Conservation (phyloP, 208 protist species). For the Novymonas esmeraldas region DNA sequence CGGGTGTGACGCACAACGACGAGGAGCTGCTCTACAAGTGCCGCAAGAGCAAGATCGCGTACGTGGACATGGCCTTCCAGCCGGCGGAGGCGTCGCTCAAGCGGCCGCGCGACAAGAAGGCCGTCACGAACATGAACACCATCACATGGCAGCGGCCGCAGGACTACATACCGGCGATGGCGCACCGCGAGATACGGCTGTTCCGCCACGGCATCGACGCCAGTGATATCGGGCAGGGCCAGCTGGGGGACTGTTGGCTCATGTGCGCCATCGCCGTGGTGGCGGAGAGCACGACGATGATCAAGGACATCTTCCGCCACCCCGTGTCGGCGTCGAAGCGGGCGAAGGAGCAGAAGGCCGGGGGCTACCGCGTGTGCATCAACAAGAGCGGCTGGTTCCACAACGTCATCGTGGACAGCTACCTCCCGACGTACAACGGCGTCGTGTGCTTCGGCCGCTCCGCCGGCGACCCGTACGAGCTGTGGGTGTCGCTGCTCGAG, state of each 20-base stretch:
- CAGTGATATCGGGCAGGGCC: slow-evolving; percentile 52
- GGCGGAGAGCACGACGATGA: slow-evolving; percentile 41
- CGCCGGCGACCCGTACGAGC: slow-evolving; percentile 41
- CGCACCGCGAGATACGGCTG: slow-evolving; percentile 36
- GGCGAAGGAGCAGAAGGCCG: slow-evolving; percentile 33
- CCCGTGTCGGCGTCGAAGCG: slow-evolving; percentile 30
- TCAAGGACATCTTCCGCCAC: slow-evolving; percentile 41
- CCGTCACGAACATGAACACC: slow-evolving; percentile 15
- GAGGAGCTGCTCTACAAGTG: slow-evolving; percentile 49
- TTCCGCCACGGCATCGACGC: slow-evolving; percentile 39
- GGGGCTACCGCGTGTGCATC: slow-evolving; percentile 52
- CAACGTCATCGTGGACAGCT: slow-evolving; percentile 61
- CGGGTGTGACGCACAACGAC: slow-evolving; percentile 20
- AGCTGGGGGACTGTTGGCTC: slow-evolving; percentile 75
- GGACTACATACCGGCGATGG: slow-evolving; percentile 46
- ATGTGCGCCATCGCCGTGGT: slow-evolving; percentile 55
- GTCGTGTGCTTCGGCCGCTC: slow-evolving; percentile 39
- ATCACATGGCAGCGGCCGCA: slow-evolving; percentile 65
- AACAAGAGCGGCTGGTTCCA: slow-evolving; percentile 60
- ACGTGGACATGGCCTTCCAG: slow-evolving; percentile 58
- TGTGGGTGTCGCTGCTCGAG: slow-evolving; percentile 80
- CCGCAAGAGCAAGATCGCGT: slow-evolving; percentile 43
- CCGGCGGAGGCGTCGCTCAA: slow-evolving; percentile 44
- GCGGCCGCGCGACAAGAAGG: slow-evolving; percentile 31
- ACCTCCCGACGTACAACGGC: slow-evolving; percentile 44